phyloP scores from a whole-genome alignment of 306 rosid genomes.

The Quercus ilex region DNA sequence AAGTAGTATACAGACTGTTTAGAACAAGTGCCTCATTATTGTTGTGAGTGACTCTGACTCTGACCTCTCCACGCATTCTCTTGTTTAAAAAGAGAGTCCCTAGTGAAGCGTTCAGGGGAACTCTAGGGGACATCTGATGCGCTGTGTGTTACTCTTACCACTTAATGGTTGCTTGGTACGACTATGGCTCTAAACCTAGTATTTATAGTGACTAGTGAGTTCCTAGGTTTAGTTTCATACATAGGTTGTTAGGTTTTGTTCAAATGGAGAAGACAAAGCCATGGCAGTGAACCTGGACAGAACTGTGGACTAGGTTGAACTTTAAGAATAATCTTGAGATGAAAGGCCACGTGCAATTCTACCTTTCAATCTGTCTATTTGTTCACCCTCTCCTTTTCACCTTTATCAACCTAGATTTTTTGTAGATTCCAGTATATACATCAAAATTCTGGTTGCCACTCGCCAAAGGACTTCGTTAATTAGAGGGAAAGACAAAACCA shows the following conservation, averaged over 20 bases:
- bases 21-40: too few relatives aligned
- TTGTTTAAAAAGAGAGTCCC: background rate
- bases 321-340: background rate
- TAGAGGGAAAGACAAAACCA: background rate
- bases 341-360: conserved; percentile 28
- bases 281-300: conserved; percentile 45
- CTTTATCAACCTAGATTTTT: conserved; percentile 17
- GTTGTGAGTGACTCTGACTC: too few relatives aligned
- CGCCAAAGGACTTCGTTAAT: background rate
- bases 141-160: too few relatives aligned
- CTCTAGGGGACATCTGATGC: conserved; percentile 19
- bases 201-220: background rate
- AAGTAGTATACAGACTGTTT: too few relatives aligned
- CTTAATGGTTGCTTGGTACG: background rate
- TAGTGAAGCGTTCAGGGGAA: conserved; percentile 19
- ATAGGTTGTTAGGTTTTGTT: background rate
- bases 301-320: conserved; percentile 15
- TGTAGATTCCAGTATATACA: conserved; percentile 4
- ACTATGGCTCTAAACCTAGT: background rate
- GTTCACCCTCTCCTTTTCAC: conserved; percentile 9
- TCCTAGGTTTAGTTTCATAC: background rate
- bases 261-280: background rate
- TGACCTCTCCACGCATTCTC: too few relatives aligned
- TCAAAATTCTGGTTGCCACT: background rate
- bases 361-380: conserved; percentile 1